Evolutionary conservation across 768 basidiomycete species (phyloP).

Genomic region (Chalciporus pseudorubinellus): DNA sequence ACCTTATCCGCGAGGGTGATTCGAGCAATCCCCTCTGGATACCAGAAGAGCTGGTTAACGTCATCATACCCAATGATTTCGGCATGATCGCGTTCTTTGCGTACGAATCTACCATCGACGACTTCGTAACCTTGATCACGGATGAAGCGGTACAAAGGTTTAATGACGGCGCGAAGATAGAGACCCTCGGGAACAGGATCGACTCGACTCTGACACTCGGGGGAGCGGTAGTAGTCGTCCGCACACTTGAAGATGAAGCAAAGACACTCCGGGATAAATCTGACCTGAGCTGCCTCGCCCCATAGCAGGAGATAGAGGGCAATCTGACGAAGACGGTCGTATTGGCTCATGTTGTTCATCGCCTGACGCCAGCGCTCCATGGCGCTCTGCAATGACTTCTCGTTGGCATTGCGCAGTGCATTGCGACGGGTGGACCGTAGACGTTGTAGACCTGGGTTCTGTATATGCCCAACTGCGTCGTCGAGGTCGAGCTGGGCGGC

Average conservation of each 20-base stretch:
- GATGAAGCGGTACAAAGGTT: slow-evolving; percentile 94
- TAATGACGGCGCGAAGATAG: slow-evolving; percentile 87
- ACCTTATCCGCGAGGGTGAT: slow-evolving; percentile 91
- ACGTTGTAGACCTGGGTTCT: slow-evolving; percentile 87
- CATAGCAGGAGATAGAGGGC: slow-evolving; percentile 94
- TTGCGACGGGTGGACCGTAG: slow-evolving; percentile 70
- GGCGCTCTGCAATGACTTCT: slow-evolving; percentile 75
- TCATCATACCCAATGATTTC: slow-evolving; percentile 98
- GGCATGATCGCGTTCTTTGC: slow-evolving; percentile 90
- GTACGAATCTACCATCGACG: slow-evolving; percentile 90
- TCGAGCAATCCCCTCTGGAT: slow-evolving; percentile 94
- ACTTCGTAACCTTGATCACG: slow-evolving; percentile 98
- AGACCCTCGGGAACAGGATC: slow-evolving; percentile 94
- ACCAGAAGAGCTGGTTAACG: slow-evolving; percentile 99
- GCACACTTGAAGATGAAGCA: slow-evolving; percentile 99
- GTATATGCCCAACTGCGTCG: slow-evolving; percentile 89
- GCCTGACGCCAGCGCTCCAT: slow-evolving; percentile 93
- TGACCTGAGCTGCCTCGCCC: slow-evolving; percentile 98
- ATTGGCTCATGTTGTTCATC: slow-evolving; percentile 98
- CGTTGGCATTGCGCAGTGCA: slow-evolving; percentile 52
- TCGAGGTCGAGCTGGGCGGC: slow-evolving; percentile 98
- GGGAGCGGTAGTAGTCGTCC: slow-evolving; percentile 97
- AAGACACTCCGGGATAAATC: slow-evolving; percentile 93
- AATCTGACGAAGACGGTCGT: slow-evolving; percentile 94
- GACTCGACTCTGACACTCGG: slow-evolving; percentile 92